Base-by-base conservation (phyloP, 129 eudicot genomes). In the Cynara cardunculus region DNA sequence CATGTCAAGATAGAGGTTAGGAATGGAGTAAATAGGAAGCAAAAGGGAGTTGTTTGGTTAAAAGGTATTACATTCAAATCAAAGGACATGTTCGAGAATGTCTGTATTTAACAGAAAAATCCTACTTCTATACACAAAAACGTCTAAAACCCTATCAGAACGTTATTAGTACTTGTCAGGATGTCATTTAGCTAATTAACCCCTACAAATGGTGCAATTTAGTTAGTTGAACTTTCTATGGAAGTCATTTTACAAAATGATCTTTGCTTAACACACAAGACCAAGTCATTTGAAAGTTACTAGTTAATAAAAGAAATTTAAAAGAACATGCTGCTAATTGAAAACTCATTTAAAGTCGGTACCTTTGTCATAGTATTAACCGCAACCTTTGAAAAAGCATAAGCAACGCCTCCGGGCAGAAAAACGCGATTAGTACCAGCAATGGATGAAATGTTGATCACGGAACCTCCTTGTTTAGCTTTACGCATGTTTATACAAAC, bases 391-490 rank as follows among this genome's bases (percentile, higher is more conserved):
- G 92, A 88, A 34, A 85, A 79, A 46, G 75, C 74, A 75, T 88
- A 88, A 13, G 86, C 91, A 31, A 76, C 71, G 26, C 85, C 73
- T 53, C 90, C 95, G 0, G 82, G 89, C 0, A 81, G 31, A 14
- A 64, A 87, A 35, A 78, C 88, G 0, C 88, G 86, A 25, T 74
- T 66, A 18, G 85, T 76, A 69, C 92, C 95, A 24, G 86, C 76
- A 66, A 82, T 78, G 0, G 92, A 90, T 49, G 89, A 84, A 67
- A 90, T 82, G 56, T 84, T 90, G 18, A 90, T 84, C 1, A 88
- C 78, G 2, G 89, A 90, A 41, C 92, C 91, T 2, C 84, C 85
- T 0, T 25, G 44, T 78, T 77, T 76, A 69, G 90, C 85, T 5
- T 84, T 77, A 28, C 83, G 84, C 90, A 90, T 90, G 18, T 46